These are phyloP conservation scores for Udeniomyces megalosporus DNA, from an alignment of 768 basidiomycete genomes.

Conservation along the genomic window DNA sequence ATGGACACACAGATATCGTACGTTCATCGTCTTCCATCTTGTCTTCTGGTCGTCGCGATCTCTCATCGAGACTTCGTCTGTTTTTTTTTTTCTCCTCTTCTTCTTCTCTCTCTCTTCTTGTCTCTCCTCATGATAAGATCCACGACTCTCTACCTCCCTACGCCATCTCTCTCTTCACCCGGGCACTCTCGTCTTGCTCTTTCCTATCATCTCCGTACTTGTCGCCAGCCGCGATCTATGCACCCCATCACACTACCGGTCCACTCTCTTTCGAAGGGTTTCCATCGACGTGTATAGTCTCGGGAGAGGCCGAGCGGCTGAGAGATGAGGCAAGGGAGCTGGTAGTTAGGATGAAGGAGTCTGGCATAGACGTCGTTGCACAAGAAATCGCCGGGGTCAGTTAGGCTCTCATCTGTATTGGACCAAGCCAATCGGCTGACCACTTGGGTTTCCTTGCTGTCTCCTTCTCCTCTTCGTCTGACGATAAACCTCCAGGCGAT, in stretches of 20 bases:
- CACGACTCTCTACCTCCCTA: neutral
- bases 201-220: slow-evolving; percentile 1
- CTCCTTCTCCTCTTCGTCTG: too few species aligned
- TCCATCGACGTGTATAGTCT: neutral
- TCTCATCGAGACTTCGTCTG: too few species aligned
- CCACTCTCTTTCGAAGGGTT: neutral
- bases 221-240: neutral
- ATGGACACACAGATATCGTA: neutral
- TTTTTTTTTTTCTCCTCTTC: neutral
- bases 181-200: neutral
- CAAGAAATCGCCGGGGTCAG: neutral
- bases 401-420: neutral
- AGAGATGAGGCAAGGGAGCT: slow-evolving; percentile 2
- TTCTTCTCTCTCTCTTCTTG: neutral
- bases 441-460: neutral
- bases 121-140: neutral
- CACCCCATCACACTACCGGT: neutral
- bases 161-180: neutral
- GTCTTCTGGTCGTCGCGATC: too few species aligned
- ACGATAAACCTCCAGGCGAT: neutral
- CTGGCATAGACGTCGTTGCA: neutral
- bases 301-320: neutral
- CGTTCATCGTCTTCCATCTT: neutral
- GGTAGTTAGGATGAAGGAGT: neutral
- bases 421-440: too few species aligned